Conservation (phyloP, 768 basidiomycete genomes). For the Lactarius hatsudake region DNA sequence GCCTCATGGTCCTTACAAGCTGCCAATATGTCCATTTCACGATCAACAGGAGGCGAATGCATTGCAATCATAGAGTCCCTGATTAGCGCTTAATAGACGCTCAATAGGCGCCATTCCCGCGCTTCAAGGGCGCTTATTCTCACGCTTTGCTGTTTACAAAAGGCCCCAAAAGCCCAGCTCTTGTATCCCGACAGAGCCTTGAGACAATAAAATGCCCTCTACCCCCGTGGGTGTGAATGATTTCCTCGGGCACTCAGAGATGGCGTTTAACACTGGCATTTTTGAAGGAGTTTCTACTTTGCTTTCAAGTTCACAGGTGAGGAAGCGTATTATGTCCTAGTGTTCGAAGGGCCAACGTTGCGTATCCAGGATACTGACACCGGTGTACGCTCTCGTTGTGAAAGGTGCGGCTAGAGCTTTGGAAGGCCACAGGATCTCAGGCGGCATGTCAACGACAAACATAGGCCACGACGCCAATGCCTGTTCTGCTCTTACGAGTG, state of each 20-base stretch:
- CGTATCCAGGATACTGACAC: not conserved
- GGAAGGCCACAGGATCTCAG: not conserved
- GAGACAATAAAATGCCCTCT: not conserved
- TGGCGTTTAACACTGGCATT: not conserved
- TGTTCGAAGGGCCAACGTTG: not conserved
- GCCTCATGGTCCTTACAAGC: no score
- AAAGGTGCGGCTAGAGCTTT: not conserved
- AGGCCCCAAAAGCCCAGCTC: not conserved
- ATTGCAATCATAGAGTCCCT: no score
- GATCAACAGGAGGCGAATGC: no score
- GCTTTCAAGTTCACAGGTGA: not conserved
- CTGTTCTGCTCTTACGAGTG: not conserved
- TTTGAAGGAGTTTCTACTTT: not conserved
- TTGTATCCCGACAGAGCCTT: not conserved
- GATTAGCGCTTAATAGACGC: no score
- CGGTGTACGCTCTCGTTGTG: not conserved
- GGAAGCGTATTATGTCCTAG: not conserved
- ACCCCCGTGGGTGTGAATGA: not conserved
- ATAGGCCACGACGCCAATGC: not conserved
- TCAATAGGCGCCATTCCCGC: no score
- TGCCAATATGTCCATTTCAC: no score
- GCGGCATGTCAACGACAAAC: not conserved
- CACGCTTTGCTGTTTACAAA: no score
- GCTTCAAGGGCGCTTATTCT: no score
- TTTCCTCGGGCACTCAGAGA: not conserved